A percentile compares a stretch with the other conserved stretches of the same genome.
Evolutionary conservation across 257 asterid genomes (phyloP).

Genomic region (Gentiana macrophylla): DNA sequence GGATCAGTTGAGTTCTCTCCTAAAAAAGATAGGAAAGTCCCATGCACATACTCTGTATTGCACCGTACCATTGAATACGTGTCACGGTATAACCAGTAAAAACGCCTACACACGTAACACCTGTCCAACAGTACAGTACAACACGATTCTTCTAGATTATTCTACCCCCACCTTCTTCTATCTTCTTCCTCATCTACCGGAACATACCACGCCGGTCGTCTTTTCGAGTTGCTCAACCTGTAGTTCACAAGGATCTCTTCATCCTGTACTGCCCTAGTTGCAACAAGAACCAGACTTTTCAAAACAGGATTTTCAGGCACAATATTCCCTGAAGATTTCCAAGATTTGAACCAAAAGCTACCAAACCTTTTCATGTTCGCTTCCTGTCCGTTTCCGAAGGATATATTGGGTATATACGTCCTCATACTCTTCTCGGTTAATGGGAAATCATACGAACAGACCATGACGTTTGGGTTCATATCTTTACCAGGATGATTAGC

Average conservation of each 20-base stretch:
- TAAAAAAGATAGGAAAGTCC: too few species aligned
- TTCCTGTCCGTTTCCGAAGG: slow-evolving; percentile 65
- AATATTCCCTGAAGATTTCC: slow-evolving; percentile 45
- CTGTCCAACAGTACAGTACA: too few species aligned
- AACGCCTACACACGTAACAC: too few species aligned
- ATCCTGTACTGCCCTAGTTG: slow-evolving; percentile 50
- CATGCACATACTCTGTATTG: too few species aligned
- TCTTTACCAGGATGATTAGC: slow-evolving; percentile 81
- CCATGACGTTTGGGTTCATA: slow-evolving; percentile 65
- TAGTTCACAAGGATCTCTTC: slow-evolving; percentile 83
- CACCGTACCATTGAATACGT: too few species aligned
- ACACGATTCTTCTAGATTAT: too few species aligned
- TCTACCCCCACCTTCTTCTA: slow-evolving; percentile 65
- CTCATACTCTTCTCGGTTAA: slow-evolving; percentile 57
- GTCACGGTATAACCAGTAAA: too few species aligned
- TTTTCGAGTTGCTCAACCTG: slow-evolving; percentile 74
- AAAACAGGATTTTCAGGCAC: slow-evolving; percentile 32
- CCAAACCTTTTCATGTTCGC: slow-evolving; percentile 56
- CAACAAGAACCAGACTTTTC: slow-evolving; percentile 64
- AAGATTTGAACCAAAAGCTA: slow-evolving; percentile 76
- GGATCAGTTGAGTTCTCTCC: too few species aligned
- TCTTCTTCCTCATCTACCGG: slow-evolving; percentile 92
- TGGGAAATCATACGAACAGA: slow-evolving; percentile 78
- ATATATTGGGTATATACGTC: slow-evolving; percentile 59
- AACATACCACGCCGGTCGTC: slow-evolving; percentile 72